Conservation (phyloP, 1,284 basidiomycete species). For the Ustilago sp. region DNA sequence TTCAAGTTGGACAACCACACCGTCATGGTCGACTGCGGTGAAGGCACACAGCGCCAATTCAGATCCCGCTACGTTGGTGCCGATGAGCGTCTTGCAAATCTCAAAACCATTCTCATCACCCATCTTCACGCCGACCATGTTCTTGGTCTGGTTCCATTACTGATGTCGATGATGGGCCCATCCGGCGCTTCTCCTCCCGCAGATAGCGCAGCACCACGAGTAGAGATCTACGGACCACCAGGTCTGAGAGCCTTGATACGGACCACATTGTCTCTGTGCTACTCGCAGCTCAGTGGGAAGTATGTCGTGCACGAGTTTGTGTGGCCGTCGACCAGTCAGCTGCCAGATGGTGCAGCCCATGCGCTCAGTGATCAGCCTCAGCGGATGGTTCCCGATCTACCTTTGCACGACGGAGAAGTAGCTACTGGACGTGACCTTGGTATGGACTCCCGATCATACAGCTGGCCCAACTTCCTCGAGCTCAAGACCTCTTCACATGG, state of each 20-base stretch:
- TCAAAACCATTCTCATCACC: constrained; percentile 65
- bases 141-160: constrained; percentile 63
- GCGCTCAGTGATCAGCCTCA: constrained; percentile 28
- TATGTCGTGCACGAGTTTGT: constrained; percentile 67
- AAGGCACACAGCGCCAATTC: constrained; percentile 66
- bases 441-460: constrained; percentile 49
- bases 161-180: constrained; percentile 67
- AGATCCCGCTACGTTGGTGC: constrained; percentile 51
- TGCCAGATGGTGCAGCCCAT: constrained; percentile 17
- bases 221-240: constrained; percentile 63
- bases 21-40: constrained; percentile 68
- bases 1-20: constrained; percentile 60
- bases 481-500: constrained; percentile 32
- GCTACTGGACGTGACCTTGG: constrained; percentile 52
- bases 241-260: constrained; percentile 63
- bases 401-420: constrained; percentile 60
- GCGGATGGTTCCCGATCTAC: constrained; percentile 53
- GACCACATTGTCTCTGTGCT: constrained; percentile 63
- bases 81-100: constrained; percentile 58
- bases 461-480: constrained; percentile 58
- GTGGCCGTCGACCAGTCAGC: constrained; percentile 45
- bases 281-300: constrained; percentile 57
- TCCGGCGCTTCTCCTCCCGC: constrained; percentile 18
- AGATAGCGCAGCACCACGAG: constrained; percentile 35
- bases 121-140: constrained; percentile 67